Percentiles rank a stretch among this genome's conserved stretches.
Evolutionary conservation across 768 basidiomycete species (phyloP).

Genomic region (Kwoniella shandongensis): DNA sequence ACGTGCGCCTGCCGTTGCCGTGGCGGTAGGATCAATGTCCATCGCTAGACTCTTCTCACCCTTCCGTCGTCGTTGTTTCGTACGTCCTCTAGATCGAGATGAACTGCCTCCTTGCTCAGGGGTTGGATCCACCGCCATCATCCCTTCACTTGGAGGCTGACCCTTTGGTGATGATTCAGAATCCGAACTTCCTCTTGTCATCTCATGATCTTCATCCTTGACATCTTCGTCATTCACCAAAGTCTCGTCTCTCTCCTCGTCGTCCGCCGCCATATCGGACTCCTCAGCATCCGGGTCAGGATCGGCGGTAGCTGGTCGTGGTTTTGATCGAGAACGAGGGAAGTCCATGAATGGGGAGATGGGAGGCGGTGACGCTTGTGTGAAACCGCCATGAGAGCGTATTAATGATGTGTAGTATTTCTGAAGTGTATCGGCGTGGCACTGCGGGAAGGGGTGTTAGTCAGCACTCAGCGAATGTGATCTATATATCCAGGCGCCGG

Average conservation of each 20-base stretch:
- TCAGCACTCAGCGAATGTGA: no score
- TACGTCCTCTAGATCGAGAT: background rate
- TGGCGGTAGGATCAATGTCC: conserved; percentile 13
- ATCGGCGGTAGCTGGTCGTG: background rate
- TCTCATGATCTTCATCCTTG: conserved; percentile 11
- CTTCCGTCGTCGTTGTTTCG: background rate
- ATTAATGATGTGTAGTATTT: conserved; percentile 93
- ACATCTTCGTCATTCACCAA: conserved; percentile 12
- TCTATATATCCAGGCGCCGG: no score
- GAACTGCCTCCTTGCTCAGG: background rate
- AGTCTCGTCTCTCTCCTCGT: conserved; percentile 1
- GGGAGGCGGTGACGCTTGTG: conserved; percentile 38
- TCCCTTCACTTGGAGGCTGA: conserved; percentile 1
- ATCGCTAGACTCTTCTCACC: background rate
- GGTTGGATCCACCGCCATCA: conserved; percentile 15
- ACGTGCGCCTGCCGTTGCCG: background rate
- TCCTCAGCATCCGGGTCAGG: background rate
- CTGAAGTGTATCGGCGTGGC: conserved; percentile 84
- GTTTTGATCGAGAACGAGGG: conserved; percentile 37
- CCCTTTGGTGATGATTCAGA: background rate
- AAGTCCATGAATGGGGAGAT: conserved; percentile 42
- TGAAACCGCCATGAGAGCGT: conserved; percentile 64
- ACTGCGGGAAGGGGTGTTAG: conserved; percentile 59
- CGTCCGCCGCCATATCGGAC: conserved; percentile 13
- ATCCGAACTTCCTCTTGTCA: conserved; percentile 2